Percentiles rank a stretch among this genome's conserved stretches.
Evolutionary conservation across 768 basidiomycete species (phyloP).

Genomic region (Rhizopogon roseolus): DNA sequence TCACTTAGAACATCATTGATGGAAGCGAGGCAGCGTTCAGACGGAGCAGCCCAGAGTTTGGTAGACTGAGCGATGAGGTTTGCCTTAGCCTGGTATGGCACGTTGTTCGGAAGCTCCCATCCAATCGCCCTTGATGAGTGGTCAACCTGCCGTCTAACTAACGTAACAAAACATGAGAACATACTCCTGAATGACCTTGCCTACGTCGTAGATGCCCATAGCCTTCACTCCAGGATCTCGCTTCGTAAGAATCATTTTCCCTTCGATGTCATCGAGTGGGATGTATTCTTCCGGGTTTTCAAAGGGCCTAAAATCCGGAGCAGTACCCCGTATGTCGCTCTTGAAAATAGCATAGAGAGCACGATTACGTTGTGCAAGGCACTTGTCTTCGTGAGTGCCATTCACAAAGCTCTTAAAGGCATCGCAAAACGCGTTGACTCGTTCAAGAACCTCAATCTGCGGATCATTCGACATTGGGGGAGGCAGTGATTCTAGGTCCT

Average conservation of each 20-base stretch:
- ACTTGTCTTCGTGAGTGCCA: constrained; percentile 18
- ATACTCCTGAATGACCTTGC: constrained; percentile 27
- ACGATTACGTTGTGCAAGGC: constrained; percentile 29
- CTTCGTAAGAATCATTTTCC: constrained; percentile 7
- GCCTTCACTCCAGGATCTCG: constrained; percentile 11
- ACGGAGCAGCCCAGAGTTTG: constrained; percentile 23
- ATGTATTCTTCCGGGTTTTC: neutral
- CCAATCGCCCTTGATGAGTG: constrained; percentile 21
- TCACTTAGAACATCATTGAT: constrained; percentile 28
- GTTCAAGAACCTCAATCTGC: constrained; percentile 29
- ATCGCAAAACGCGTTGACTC: constrained; percentile 30
- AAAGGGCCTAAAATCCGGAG: constrained; percentile 32
- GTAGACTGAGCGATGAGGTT: constrained; percentile 24
- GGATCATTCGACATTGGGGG: constrained; percentile 28
- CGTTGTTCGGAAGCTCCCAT: constrained; percentile 30
- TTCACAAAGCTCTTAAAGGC: constrained; percentile 23
- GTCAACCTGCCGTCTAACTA: neutral
- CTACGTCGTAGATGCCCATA: constrained; percentile 24
- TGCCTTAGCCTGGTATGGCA: constrained; percentile 29
- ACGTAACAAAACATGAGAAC: constrained; percentile 4
- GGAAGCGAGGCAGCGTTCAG: constrained; percentile 28
- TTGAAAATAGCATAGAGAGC: constrained; percentile 25
- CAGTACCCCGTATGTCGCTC: constrained; percentile 25
- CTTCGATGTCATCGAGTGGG: constrained; percentile 11
- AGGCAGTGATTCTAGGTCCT: constrained; percentile 25